phyloP scores from a whole-genome alignment of 495 filamentous ascomycete genomes.

The Aspergillus kassunensis region DNA sequence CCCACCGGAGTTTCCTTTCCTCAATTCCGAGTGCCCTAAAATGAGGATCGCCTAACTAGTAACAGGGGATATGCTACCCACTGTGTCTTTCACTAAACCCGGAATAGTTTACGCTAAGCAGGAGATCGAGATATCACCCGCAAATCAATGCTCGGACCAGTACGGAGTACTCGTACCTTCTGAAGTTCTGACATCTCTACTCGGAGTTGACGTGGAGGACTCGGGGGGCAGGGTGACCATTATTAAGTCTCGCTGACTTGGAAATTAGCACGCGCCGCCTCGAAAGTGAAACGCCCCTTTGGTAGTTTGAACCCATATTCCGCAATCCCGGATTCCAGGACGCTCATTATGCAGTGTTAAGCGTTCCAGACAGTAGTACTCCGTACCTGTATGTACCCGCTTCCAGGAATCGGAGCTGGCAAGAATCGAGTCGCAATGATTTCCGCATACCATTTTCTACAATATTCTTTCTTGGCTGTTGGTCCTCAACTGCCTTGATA shows the following conservation, averaged over 20 bases:
- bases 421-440: too few relatives aligned
- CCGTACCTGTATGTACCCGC: too few relatives aligned
- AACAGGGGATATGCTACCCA: constrained; percentile 10
- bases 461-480: too few relatives aligned
- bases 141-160: constrained; percentile 8
- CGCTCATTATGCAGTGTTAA: not conserved
- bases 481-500: too few relatives aligned
- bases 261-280: too few relatives aligned
- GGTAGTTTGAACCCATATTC: too few relatives aligned
- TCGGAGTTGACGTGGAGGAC: too few relatives aligned
- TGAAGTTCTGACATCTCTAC: constrained; percentile 6
- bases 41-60: constrained; percentile 9
- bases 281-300: too few relatives aligned
- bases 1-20: not conserved
- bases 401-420: not conserved
- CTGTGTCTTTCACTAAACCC: not conserved
- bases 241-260: too few relatives aligned
- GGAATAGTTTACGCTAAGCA: constrained; percentile 11
- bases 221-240: too few relatives aligned
- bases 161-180: too few relatives aligned
- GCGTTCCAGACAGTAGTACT: not conserved
- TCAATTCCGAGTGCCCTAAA: not conserved
- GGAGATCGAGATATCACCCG: constrained; percentile 12
- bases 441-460: too few relatives aligned
- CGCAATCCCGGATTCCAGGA: not conserved